Percentiles rank a stretch among this genome's conserved stretches.
Evolutionary conservation across 148 eudicot genomes (phyloP).

Genomic region (Heliamphora exappendiculata): DNA sequence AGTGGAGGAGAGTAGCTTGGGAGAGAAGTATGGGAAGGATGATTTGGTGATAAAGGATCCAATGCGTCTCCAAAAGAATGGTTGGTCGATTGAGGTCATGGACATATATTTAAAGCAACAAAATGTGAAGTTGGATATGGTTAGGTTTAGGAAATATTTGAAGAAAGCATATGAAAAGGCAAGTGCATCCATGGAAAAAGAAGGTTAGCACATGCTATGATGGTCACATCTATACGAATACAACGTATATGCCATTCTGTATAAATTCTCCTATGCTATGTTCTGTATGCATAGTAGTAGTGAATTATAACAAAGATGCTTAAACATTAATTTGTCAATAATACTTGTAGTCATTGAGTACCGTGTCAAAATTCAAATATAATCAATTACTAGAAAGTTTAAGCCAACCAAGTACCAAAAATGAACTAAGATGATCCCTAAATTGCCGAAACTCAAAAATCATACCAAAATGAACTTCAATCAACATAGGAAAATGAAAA

Average conservation of each 20-base stretch:
- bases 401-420: not conserved
- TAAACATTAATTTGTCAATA: too few species aligned
- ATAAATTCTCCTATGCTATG: too few species aligned
- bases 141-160: slow-evolving; percentile 36
- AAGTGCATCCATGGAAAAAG: slow-evolving; percentile 26
- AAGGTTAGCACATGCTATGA: not conserved
- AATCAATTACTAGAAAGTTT: not conserved
- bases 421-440: not conserved
- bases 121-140: slow-evolving; percentile 36
- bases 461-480: not conserved
- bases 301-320: too few species aligned
- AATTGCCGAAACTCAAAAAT: too few species aligned
- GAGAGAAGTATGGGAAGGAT: slow-evolving; percentile 29
- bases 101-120: slow-evolving; percentile 50
- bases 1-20: slow-evolving; percentile 41
- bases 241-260: too few species aligned
- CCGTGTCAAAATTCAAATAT: not conserved
- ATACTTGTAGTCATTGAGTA: too few species aligned
- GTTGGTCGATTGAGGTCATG: slow-evolving; percentile 26
- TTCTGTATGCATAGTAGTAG: too few species aligned
- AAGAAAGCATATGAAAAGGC: slow-evolving; percentile 44
- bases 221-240: not conserved
- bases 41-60: slow-evolving; percentile 34
- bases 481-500: not conserved
- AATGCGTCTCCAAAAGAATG: slow-evolving; percentile 5